phyloP scores from a whole-genome alignment of 2,329 filamentous ascomycete species.

The Lizonia empirigonia region DNA sequence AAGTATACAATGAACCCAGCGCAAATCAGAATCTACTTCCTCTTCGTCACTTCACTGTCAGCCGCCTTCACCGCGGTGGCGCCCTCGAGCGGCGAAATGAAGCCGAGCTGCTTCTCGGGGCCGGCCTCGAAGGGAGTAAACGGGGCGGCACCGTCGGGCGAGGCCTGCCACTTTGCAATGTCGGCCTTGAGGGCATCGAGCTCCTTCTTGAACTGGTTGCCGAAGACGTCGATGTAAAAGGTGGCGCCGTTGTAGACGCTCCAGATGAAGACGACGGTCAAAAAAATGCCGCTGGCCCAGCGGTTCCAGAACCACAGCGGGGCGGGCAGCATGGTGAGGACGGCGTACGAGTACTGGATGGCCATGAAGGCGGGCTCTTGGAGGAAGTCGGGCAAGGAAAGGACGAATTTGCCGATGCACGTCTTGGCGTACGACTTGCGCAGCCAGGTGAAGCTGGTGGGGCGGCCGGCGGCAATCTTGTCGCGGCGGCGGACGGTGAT shows the following conservation, averaged over 20 bases:
- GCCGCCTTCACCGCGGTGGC: conserved; percentile 30
- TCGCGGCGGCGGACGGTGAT: conserved; percentile 94
- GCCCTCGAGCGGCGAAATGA: conserved; percentile 40
- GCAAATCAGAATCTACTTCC: conserved; percentile 15
- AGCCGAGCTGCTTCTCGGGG: conserved; percentile 33
- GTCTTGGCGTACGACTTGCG: conserved; percentile 87
- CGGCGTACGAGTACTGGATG: conserved; percentile 90
- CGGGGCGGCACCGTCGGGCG: conserved; percentile 28
- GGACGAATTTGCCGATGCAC: conserved; percentile 84
- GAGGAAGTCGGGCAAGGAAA: conserved; percentile 73
- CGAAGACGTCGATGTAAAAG: conserved; percentile 98
- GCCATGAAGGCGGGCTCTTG: conserved; percentile 95
- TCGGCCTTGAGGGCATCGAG: conserved; percentile 87
- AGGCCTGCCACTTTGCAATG: conserved; percentile 81
- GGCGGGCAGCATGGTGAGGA: conserved; percentile 92
- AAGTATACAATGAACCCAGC: neutral
- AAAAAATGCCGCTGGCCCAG: conserved; percentile 76
- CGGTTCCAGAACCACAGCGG: conserved; percentile 93
- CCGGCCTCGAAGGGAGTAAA: conserved; percentile 32
- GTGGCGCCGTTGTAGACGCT: conserved; percentile 96
- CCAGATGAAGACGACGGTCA: conserved; percentile 86
- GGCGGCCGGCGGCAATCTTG: conserved; percentile 92
- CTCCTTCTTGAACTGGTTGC: conserved; percentile 95
- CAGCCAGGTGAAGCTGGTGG: conserved; percentile 97
- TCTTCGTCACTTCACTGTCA: conserved; percentile 27